Conservation (phyloP, 2,329 filamentous ascomycete species). For the Fusarium sp. region DNA sequence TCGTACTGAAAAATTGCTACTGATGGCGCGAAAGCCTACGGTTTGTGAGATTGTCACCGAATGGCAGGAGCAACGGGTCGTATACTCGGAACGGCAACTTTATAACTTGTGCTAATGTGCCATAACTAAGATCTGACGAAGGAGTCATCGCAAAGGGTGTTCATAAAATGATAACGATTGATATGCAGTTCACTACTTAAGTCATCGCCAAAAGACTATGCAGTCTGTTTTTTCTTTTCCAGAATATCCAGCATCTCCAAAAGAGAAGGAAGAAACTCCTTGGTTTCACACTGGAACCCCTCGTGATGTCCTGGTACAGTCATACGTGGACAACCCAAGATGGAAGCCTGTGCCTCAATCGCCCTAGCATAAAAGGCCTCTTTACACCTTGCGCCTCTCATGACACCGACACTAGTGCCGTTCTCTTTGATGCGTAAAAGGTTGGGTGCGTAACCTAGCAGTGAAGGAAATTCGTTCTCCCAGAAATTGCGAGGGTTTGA, state of each 20-base stretch:
- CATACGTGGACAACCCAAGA: neutral
- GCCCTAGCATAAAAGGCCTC: neutral
- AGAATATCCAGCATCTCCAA: neutral
- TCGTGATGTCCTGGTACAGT: conserved; percentile 12
- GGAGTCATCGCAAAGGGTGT: too few species aligned
- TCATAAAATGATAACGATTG: too few species aligned
- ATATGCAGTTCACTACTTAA: too few species aligned
- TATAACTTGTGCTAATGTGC: too few species aligned
- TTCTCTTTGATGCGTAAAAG: neutral
- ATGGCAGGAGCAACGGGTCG: too few species aligned
- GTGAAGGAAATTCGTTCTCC: neutral
- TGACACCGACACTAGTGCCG: neutral
- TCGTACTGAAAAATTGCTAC: too few species aligned
- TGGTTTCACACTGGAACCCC: conserved; percentile 7
- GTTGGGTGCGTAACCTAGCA: conserved; percentile 4
- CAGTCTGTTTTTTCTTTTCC: neutral
- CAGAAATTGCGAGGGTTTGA: conserved; percentile 8
- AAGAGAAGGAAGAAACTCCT: neutral
- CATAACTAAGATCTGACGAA: too few species aligned
- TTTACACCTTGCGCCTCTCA: conserved; percentile 3
- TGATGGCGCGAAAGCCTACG: too few species aligned
- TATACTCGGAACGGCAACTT: too few species aligned
- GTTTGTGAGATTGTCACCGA: too few species aligned
- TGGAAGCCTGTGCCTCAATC: conserved; percentile 2
- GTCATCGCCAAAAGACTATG: too few species aligned